Evolutionary conservation across 176 grass and related monocot species (phyloP).

Genomic region (maize (Zea mays)): Zm-B73-REFERENCE-NAM-5.0 NC_050098.1:6065501-6066000

Average conservation of each 20-base stretch:
- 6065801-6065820: conserved; percentile 43
- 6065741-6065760: conserved; percentile 7
- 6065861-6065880: conserved; percentile 29
- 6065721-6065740: not conserved
- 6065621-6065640: not conserved
- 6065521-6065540: not conserved
- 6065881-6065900: conserved; percentile 29
- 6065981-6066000: conserved; percentile 17
- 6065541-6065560: not conserved
- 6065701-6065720: not conserved
- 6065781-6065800: conserved; percentile 38
- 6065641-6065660: not conserved
- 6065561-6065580: not conserved
- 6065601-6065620: not conserved
- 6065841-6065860: conserved; percentile 33
- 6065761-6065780: not conserved
- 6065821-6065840: conserved; percentile 22
- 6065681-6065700: not conserved
- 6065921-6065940: conserved; percentile 35
- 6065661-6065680: not conserved
- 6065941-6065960: conserved; percentile 29
- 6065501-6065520: not conserved
- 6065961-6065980: conserved; percentile 15
- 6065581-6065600: not conserved
- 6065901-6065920: conserved; percentile 28